phyloP scores from a whole-genome alignment of 306 rosid species.

The Oemleria cerasiformis region DNA sequence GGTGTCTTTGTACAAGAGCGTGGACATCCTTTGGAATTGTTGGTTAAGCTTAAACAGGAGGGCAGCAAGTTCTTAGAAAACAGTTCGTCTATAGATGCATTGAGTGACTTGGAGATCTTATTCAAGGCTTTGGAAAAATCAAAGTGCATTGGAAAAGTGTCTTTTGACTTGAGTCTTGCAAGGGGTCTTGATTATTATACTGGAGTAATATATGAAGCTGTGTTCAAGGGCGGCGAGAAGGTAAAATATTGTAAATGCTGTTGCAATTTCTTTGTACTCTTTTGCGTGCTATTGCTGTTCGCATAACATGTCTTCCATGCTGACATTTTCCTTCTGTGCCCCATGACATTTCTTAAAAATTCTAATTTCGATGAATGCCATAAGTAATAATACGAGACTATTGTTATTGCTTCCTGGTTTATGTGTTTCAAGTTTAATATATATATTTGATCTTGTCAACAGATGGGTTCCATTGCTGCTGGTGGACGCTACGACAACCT shows the following conservation, averaged over 20 bases:
- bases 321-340: not conserved
- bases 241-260: constrained; percentile 33
- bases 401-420: constrained; percentile 4
- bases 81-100: constrained; percentile 56
- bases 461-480: constrained; percentile 94
- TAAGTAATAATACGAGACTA: not conserved
- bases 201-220: constrained; percentile 93
- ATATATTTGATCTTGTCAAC: constrained; percentile 13
- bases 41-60: constrained; percentile 65
- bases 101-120: constrained; percentile 75
- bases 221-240: constrained; percentile 81
- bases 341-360: not conserved
- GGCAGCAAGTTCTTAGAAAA: constrained; percentile 60
- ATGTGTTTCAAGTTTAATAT: not conserved
- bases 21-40: constrained; percentile 74
- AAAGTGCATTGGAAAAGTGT: constrained; percentile 59
- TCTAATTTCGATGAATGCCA: not conserved
- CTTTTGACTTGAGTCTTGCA: constrained; percentile 96
- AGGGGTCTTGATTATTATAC: constrained; percentile 97
- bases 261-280: not conserved
- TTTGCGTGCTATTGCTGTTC: not conserved
- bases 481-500: constrained; percentile 95
- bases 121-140: constrained; percentile 75
- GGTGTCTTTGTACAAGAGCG: constrained; percentile 70
- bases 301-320: not conserved